Percentiles rank a stretch among this genome's conserved stretches.
Conservation (phyloP, 164 flowering plant species). For the Warburgia ugandensis region DNA sequence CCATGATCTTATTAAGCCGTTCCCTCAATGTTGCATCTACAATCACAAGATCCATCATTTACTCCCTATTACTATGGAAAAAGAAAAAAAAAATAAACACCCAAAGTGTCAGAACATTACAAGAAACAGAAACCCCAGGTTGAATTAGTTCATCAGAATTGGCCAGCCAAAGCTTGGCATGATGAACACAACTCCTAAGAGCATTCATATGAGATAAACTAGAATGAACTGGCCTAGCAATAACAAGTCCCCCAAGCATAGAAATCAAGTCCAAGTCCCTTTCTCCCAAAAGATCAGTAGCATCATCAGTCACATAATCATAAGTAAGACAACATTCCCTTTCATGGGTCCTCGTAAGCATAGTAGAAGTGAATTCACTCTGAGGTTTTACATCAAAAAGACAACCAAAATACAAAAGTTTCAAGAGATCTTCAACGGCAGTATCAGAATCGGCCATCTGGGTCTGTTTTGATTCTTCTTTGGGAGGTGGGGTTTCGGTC, state of each 20-base stretch:
- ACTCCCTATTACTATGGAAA: background rate
- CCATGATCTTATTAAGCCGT: conserved; percentile 66
- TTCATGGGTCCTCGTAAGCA: conserved; percentile 79
- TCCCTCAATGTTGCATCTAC: conserved; percentile 78
- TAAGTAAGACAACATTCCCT: conserved; percentile 86
- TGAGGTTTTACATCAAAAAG: conserved; percentile 78
- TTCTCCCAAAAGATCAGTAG: conserved; percentile 72
- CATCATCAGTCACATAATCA: conserved; percentile 93
- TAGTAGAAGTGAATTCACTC: conserved; percentile 59
- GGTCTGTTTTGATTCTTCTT: too few relatives aligned
- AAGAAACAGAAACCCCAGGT: conserved; percentile 41
- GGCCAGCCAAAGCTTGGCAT: conserved; percentile 75
- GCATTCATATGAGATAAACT: conserved; percentile 77
- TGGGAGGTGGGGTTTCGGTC: too few relatives aligned
- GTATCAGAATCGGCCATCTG: background rate
- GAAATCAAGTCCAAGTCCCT: conserved; percentile 78
- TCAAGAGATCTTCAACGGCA: conserved; percentile 55
- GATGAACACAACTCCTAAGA: conserved; percentile 59
- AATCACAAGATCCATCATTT: background rate
- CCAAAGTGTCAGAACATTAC: conserved; percentile 41
- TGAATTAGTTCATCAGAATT: conserved; percentile 56
- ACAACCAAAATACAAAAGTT: conserved; percentile 67
- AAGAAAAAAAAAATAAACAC: background rate
- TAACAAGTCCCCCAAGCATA: conserved; percentile 43
- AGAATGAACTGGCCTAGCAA: conserved; percentile 65